These are phyloP conservation scores for Garcileccinum viscosum DNA, from an alignment of 1,284 basidiomycete species.

Conservation along the genomic window DNA sequence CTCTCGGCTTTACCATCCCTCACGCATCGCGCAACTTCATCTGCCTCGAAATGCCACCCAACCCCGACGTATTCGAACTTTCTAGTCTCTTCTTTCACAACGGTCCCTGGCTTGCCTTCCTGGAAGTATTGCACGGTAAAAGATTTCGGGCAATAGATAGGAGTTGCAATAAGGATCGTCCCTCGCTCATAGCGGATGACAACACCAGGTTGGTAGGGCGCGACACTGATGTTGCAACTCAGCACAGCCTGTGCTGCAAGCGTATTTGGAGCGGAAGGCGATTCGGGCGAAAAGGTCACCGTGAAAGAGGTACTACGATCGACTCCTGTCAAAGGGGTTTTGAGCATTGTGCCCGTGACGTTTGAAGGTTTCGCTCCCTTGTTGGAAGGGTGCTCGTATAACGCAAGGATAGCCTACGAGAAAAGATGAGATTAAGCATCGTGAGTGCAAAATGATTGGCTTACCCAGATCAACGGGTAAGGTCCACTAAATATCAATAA, in stretches of 20 bases:
- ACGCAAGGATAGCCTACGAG: slow-evolving; percentile 68
- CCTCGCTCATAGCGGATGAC: slow-evolving; percentile 74
- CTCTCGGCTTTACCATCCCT: slow-evolving; percentile 80
- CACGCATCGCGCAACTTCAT: slow-evolving; percentile 84
- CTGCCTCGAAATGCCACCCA: slow-evolving; percentile 81
- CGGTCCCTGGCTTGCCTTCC: slow-evolving; percentile 52
- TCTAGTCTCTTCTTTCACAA: slow-evolving; percentile 61
- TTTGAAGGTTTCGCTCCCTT: slow-evolving; percentile 58
- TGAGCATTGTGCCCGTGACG: slow-evolving; percentile 70
- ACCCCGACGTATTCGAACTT: slow-evolving; percentile 62
- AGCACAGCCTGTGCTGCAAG: slow-evolving; percentile 72
- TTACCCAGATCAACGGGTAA: slow-evolving; percentile 83
- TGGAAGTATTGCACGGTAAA: slow-evolving; percentile 70
- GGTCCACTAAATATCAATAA: slow-evolving; percentile 60
- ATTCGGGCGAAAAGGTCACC: slow-evolving; percentile 64
- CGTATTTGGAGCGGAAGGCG: slow-evolving; percentile 40
- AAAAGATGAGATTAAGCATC: slow-evolving; percentile 14
- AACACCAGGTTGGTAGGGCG: slow-evolving; percentile 53
- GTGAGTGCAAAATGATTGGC: slow-evolving; percentile 6
- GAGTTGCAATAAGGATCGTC: slow-evolving; percentile 63
- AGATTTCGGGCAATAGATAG: slow-evolving; percentile 67
- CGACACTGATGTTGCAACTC: slow-evolving; percentile 65
- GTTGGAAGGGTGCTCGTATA: slow-evolving; percentile 84
- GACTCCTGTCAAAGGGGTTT: slow-evolving; percentile 78
- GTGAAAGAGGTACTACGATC: slow-evolving; percentile 81